Evolutionary conservation across 106 monocot species (phyloP), one percentile per base, ranked within the genome.

Genomic region (Amphibolis antarctica): DNA sequence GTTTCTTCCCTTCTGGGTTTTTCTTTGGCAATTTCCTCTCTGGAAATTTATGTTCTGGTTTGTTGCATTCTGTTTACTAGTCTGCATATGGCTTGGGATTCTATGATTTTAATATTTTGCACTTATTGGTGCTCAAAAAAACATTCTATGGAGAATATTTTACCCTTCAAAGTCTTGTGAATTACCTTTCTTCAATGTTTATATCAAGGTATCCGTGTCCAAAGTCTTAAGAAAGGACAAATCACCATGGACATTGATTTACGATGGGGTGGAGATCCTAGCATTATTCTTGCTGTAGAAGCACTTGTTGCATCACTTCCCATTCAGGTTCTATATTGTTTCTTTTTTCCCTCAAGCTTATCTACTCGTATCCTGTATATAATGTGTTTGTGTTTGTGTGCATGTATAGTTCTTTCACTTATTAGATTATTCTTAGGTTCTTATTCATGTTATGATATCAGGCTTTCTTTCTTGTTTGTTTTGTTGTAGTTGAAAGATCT

Each of bases 231-330:
- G 78, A 71, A 96, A 73, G 89, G 94, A 44, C 94, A 96, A 66
- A 82, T 96, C 46, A 96, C 79, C 50, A 86, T 96, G 94, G 94
- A 96, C 71, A 74, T 89, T 77, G 94, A 96, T 70, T 82, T 96
- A n/a, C 78, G 83, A 20, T 96, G 94, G 94, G 94, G 94, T 67
- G 94, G 94, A 67, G 86, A 96, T 64, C 89, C 89, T 25, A 96
- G 80, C 67, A 96, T 96, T 63, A 84, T 96, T 73, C 84, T 96
- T 73, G 83, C 80, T 57, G 89, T 96, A 57, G 94, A 90, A 74
- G 86, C 94, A 61, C 82, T 89, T 59, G 94, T 96, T 65, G 94
- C 94, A 53, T 86, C 89, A 60, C 73, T 96, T 53, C 94, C 94
- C 18, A 89, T 96, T 76, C 94, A 96, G 89, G 94, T 96, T 48